phyloP scores from a whole-genome alignment of 140 eudicot genomes.

The Oenanthe javanica region DNA sequence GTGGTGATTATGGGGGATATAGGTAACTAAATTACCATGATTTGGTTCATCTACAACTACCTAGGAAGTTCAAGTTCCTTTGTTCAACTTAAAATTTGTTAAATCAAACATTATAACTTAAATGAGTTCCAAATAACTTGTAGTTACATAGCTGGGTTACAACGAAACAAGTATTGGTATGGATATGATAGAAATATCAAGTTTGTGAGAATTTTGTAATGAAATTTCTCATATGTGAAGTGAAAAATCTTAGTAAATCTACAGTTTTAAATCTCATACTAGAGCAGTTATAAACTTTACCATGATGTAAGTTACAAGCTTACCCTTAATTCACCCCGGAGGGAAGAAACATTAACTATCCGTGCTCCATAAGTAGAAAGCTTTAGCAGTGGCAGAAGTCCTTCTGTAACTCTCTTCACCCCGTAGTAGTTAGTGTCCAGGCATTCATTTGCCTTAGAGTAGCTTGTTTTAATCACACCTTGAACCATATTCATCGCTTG shows the following conservation, averaged over 20 bases:
- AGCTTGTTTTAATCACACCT: constrained; percentile 58
- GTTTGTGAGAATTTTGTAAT: not conserved
- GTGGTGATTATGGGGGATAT: no score
- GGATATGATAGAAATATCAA: not conserved
- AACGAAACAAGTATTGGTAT: not conserved
- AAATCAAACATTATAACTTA: no score
- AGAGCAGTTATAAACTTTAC: not conserved
- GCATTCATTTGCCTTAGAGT: constrained; percentile 58
- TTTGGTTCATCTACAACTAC: no score
- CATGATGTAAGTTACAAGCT: not conserved
- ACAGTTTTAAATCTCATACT: not conserved
- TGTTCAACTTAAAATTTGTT: no score
- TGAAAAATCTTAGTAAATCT: not conserved
- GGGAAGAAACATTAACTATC: constrained; percentile 73
- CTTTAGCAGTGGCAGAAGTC: constrained; percentile 70
- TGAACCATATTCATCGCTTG: constrained; percentile 46
- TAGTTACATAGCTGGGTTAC: no score
- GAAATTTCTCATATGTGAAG: not conserved
- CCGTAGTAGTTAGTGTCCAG: constrained; percentile 74
- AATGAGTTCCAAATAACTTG: no score
- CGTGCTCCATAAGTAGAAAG: constrained; percentile 58
- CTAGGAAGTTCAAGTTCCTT: no score
- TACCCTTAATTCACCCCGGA: constrained; percentile 58
- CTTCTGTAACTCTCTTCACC: constrained; percentile 57
- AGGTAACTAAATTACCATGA: no score